A percentile compares a stretch with the other conserved stretches of the same genome.
Evolutionary conservation across 129 eudicot species (phyloP).

Genomic region (Sambucus nigra): DNA sequence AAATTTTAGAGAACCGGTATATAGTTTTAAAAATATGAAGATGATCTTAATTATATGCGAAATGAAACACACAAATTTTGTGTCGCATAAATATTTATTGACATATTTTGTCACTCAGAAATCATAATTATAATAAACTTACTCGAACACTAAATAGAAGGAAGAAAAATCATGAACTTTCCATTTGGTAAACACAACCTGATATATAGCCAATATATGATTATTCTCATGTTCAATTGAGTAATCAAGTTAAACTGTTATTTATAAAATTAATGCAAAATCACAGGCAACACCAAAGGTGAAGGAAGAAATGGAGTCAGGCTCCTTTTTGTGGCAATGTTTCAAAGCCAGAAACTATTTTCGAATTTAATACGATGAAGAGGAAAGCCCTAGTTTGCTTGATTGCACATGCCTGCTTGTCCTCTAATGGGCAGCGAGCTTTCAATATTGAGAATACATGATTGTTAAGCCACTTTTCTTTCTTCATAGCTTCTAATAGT

Average conservation of each 20-base stretch:
- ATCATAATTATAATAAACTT: too few species aligned
- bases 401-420: constrained; percentile 94
- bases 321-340: constrained; percentile 85
- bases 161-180: too few species aligned
- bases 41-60: too few species aligned
- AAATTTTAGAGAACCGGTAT: too few species aligned
- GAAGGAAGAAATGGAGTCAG: constrained; percentile 14
- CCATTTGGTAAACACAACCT: too few species aligned
- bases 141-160: too few species aligned
- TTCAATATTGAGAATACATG: constrained; percentile 93
- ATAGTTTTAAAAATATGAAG: too few species aligned
- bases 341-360: constrained; percentile 92
- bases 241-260: too few species aligned
- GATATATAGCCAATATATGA: too few species aligned
- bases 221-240: neutral
- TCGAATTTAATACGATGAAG: constrained; percentile 87
- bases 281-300: neutral
- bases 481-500: constrained; percentile 87
- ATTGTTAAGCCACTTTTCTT: constrained; percentile 79
- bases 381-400: constrained; percentile 98
- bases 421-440: constrained; percentile 95
- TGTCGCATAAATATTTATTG: too few species aligned
- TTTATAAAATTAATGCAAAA: neutral
- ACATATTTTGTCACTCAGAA: too few species aligned
- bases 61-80: too few species aligned